A percentile compares a stretch with the other conserved stretches of the same genome.
These are phyloP conservation scores for Pycnococcus provasolii DNA, from an alignment of 139 green algal genomes.

Conservation along the genomic window DNA sequence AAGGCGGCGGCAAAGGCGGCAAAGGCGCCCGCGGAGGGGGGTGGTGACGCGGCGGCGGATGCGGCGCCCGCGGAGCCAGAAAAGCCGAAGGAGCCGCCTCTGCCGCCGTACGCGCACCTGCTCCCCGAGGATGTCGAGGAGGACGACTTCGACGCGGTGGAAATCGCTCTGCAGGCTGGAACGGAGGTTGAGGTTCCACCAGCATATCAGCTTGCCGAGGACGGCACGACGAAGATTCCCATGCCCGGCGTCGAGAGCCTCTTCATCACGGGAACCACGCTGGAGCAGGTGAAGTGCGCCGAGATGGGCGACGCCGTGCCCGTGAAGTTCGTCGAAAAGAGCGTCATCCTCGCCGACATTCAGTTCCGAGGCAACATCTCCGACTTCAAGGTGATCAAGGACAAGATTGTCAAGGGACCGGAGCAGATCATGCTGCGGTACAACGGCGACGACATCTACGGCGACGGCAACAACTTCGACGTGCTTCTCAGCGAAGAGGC, in stretches of 20 bases:
- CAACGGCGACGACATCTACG: slow-evolving; percentile 60
- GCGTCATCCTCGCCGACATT: slow-evolving; percentile 59
- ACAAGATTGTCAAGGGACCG: slow-evolving; percentile 43
- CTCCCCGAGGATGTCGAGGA: no score
- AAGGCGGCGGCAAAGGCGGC: slow-evolving; percentile 11
- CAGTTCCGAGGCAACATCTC: slow-evolving; percentile 70
- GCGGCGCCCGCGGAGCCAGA: neutral
- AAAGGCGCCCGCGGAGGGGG: slow-evolving; percentile 2
- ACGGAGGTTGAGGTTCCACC: no score
- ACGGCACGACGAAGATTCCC: no score
- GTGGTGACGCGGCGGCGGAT: neutral
- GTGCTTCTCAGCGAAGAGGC: slow-evolving; percentile 19
- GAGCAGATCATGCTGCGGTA: slow-evolving; percentile 43
- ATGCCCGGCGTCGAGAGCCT: neutral
- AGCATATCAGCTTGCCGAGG: no score
- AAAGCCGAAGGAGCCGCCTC: neutral
- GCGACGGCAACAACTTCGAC: slow-evolving; percentile 70
- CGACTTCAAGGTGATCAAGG: slow-evolving; percentile 58
- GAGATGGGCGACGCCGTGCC: slow-evolving; percentile 14
- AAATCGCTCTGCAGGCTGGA: no score
- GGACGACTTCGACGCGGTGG: no score
- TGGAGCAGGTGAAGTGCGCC: slow-evolving; percentile 18
- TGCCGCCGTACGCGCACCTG: no score
- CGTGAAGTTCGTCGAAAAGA: slow-evolving; percentile 36
- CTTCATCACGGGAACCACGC: slow-evolving; percentile 23